Evolutionary conservation across 2,329 filamentous ascomycete genomes (phyloP).

Genomic region (Onygenales sp.): DNA sequence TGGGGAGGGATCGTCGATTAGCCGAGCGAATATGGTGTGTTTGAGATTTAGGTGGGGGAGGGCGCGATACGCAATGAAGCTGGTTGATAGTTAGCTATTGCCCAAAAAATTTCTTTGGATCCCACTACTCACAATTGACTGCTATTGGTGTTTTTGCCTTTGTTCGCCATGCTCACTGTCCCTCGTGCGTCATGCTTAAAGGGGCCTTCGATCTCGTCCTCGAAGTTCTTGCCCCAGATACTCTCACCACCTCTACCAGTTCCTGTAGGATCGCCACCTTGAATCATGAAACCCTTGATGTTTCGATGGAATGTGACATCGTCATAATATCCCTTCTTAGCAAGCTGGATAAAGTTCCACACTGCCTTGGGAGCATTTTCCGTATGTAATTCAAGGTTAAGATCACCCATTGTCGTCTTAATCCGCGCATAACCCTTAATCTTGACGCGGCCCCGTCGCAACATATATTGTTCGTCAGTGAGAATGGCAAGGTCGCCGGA

Average conservation of each 20-base stretch:
- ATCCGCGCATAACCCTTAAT: constrained; percentile 86
- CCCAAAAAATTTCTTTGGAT: not conserved
- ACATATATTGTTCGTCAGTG: constrained; percentile 92
- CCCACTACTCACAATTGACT: constrained; percentile 57
- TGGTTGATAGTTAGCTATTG: constrained; percentile 11
- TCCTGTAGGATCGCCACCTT: constrained; percentile 88
- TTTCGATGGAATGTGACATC: constrained; percentile 82
- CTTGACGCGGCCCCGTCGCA: constrained; percentile 81
- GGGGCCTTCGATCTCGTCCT: constrained; percentile 86
- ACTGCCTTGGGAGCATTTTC: constrained; percentile 88
- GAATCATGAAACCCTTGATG: constrained; percentile 95
- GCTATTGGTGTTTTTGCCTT: constrained; percentile 95
- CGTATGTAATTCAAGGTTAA: constrained; percentile 83
- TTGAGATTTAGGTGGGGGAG: constrained; percentile 84
- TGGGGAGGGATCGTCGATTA: constrained; percentile 56
- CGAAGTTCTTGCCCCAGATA: constrained; percentile 90
- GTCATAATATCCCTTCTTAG: constrained; percentile 84
- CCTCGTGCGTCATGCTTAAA: constrained; percentile 74
- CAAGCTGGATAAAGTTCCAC: constrained; percentile 89
- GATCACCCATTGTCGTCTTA: constrained; percentile 70
- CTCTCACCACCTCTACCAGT: constrained; percentile 84
- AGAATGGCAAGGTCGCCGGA: constrained; percentile 77
- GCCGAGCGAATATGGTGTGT: constrained; percentile 89
- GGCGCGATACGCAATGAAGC: constrained; percentile 80
- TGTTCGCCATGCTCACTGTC: constrained; percentile 90